Evolutionary conservation across 2,329 filamentous ascomycete species (phyloP), one percentile per base, ranked within the genome.

Genomic region (Cadophora luteo-olivacea): DNA sequence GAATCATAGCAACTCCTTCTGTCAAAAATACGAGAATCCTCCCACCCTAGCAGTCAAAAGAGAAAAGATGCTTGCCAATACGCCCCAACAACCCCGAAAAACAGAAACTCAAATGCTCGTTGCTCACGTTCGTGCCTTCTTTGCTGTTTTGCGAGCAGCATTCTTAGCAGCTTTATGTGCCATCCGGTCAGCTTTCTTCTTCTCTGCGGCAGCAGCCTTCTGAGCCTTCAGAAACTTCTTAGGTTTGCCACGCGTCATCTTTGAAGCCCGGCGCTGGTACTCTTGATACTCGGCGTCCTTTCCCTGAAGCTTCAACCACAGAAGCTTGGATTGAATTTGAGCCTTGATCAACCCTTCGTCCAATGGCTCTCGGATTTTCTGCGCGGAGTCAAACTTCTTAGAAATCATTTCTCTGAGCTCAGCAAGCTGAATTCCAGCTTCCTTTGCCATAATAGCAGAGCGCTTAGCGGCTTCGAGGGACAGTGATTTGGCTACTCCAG

Each of bases 251-350:
- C 66, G 68, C 25, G 64, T 64, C 12, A 74, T 70, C 36, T 74
- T 61, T 61, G 80, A 80, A 11, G 86, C 87, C 70, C 85, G 86
- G 63, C 75, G 77, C 66, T 81, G 73, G 69, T 87, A 88, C 2
- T 78, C 79, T 3, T 79, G 75, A 63, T 83, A 79, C 72, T 86
- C 84, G 19, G 83, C 80, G 2, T 74, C 76, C 72, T 83, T 84
- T 24, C 85, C 85, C 62, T 82, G 84, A 38, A 87, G 61, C 75
- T 82, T 84, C 61, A 89, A 78, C 86, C 86, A 89, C 79, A 84
- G 82, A 38, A 88, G 80, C 76, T 84, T 87, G 16, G 87, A 87
- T 54, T 80, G 80, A 32, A 90, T 80, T 74, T 88, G 87, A 16
- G 87, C 85, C 49, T 81, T 82, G 33, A 88, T 78, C 11, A 89